Evolutionary conservation across 805 yeast species (phyloP).

Genomic region (Zygotorulaspora danielsina): DNA sequence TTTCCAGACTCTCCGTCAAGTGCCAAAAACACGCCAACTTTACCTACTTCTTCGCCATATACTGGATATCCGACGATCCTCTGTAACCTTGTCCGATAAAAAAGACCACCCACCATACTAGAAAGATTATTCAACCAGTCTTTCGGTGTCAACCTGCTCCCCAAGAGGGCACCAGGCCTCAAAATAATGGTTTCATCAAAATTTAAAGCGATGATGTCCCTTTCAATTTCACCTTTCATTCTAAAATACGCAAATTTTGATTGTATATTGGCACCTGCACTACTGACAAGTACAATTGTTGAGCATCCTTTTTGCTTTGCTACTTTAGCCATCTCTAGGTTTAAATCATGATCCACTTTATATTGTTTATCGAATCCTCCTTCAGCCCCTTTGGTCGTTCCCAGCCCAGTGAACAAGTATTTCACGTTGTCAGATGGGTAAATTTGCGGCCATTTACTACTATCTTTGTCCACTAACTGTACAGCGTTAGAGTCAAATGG

Average conservation of each 20-base stretch:
- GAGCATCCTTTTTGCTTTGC: conserved; percentile 67
- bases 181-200: conserved; percentile 72
- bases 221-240: conserved; percentile 75
- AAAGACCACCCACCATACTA: conserved; percentile 32
- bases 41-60: conserved; percentile 63
- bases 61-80: conserved; percentile 42
- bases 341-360: conserved; percentile 70
- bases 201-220: conserved; percentile 53
- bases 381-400: conserved; percentile 69
- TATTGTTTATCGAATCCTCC: conserved; percentile 69
- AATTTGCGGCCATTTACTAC: conserved; percentile 47
- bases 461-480: conserved; percentile 43
- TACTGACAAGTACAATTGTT: conserved; percentile 63
- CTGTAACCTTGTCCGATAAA: conserved; percentile 37
- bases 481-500: conserved; percentile 33
- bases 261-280: conserved; percentile 55
- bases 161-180: conserved; percentile 72
- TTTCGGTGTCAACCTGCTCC: conserved; percentile 48
- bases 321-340: conserved; percentile 61
- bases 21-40: conserved; percentile 47
- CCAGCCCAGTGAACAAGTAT: conserved; percentile 60
- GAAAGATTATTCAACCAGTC: conserved; percentile 37
- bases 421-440: conserved; percentile 38
- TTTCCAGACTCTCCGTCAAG: conserved; percentile 22
- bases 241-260: conserved; percentile 60